Conservation (phyloP, 495 filamentous ascomycete species). For the Lentithecium fluviatile region DNA sequence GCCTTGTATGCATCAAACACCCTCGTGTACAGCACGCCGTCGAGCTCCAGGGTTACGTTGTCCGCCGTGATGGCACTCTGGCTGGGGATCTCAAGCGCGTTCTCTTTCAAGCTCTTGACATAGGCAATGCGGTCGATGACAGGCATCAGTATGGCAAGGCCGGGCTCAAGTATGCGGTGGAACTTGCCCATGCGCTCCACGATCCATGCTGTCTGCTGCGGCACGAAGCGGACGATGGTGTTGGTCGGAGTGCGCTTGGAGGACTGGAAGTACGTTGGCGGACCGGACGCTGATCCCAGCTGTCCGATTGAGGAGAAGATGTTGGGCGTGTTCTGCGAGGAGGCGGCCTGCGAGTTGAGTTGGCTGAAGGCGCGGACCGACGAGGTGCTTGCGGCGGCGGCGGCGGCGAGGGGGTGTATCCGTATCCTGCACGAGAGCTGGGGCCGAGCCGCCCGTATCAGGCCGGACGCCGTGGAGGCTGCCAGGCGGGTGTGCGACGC, state of each 20-base stretch:
- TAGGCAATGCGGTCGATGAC: conserved; percentile 96
- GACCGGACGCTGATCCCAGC: background rate
- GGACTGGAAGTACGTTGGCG: conserved; percentile 56
- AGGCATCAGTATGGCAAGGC: conserved; percentile 83
- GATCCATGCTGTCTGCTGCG: conserved; percentile 98
- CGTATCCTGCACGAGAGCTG: background rate
- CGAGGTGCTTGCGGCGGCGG: background rate
- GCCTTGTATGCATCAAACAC: conserved; percentile 98
- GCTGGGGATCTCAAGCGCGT: conserved; percentile 90
- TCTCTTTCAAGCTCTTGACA: conserved; percentile 95
- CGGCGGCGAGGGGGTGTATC: conserved; percentile 2
- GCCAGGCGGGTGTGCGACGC: conserved; percentile 24
- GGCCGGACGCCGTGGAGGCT: conserved; percentile 17
- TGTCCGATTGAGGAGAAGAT: conserved; percentile 21
- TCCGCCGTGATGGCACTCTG: conserved; percentile 98
- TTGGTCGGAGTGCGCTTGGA: conserved; percentile 72
- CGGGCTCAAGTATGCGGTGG: conserved; percentile 85
- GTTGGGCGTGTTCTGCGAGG: conserved; percentile 1
- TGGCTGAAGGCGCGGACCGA: conserved; percentile 12
- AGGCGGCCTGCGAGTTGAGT: conserved; percentile 9
- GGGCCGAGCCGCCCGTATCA: conserved; percentile 7
- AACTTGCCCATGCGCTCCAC: conserved; percentile 99
- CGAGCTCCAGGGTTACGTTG: conserved; percentile 94
- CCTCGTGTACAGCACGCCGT: conserved; percentile 91
- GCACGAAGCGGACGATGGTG: conserved; percentile 94